Evolutionary conservation across 2,329 filamentous ascomycete genomes (phyloP).

Genomic region (Colletotrichum destructivum): DNA sequence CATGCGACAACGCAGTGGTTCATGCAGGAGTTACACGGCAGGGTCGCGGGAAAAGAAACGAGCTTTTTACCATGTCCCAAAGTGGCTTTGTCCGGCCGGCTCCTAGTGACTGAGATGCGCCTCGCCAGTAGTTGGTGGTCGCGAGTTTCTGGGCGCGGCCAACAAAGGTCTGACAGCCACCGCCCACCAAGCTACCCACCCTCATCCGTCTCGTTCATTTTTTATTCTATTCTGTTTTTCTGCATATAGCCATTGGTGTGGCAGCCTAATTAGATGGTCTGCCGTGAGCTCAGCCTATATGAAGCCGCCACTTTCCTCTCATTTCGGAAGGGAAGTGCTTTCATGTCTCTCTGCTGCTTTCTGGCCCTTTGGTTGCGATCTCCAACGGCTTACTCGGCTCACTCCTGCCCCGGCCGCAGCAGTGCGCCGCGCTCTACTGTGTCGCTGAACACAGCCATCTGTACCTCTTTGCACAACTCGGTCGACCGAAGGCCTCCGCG

Average conservation of each 20-base stretch:
- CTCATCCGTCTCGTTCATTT: slow-evolving; percentile 41
- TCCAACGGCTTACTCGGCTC: not conserved
- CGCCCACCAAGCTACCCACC: slow-evolving; percentile 41
- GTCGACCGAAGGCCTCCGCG: slow-evolving; percentile 10
- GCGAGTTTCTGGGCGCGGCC: slow-evolving; percentile 37
- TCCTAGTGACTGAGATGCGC: slow-evolving; percentile 40
- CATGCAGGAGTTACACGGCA: slow-evolving; percentile 40
- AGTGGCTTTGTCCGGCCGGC: slow-evolving; percentile 28
- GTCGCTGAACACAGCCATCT: not conserved
- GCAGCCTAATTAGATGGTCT: slow-evolving; percentile 40
- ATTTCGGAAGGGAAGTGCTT: not conserved
- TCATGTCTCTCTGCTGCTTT: slow-evolving; percentile 1
- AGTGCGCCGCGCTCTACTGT: not conserved
- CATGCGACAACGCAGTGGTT: slow-evolving; percentile 36
- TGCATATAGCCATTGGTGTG: slow-evolving; percentile 37
- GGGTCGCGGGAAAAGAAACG: slow-evolving; percentile 28
- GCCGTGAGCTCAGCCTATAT: slow-evolving; percentile 34
- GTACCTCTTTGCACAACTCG: not conserved
- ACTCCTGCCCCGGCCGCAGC: slow-evolving; percentile 10
- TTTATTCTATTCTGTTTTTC: not conserved
- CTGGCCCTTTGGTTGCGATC: not conserved
- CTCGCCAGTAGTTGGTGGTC: slow-evolving; percentile 41
- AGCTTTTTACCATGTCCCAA: slow-evolving; percentile 23
- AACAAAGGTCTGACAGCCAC: slow-evolving; percentile 42
- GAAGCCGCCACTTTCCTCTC: slow-evolving; percentile 27